These are phyloP conservation scores for Wilcoxina mikolae DNA, from an alignment of 495 filamentous ascomycete species.

Conservation along the genomic window DNA sequence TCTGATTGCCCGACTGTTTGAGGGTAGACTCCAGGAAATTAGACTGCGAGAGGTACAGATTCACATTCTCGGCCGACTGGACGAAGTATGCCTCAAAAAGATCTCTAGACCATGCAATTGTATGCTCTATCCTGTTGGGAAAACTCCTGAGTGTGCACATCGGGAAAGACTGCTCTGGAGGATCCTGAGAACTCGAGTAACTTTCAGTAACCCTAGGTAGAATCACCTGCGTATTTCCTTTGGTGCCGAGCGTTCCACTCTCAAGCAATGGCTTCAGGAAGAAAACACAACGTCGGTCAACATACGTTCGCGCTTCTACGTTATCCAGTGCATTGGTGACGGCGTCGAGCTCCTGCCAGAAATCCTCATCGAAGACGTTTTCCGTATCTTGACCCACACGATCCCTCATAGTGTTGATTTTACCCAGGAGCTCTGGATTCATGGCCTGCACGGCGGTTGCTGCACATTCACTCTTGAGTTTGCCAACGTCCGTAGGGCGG, in stretches of 20 bases:
- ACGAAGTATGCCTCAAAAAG: slow-evolving; percentile 89
- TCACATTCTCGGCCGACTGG: slow-evolving; percentile 84
- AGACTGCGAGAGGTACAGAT: slow-evolving; percentile 80
- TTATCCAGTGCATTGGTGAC: slow-evolving; percentile 98
- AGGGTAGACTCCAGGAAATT: slow-evolving; percentile 81
- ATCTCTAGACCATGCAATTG: slow-evolving; percentile 94
- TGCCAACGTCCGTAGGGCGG: slow-evolving; percentile 82
- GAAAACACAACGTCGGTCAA: slow-evolving; percentile 94
- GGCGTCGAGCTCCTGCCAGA: slow-evolving; percentile 81
- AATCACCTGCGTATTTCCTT: slow-evolving; percentile 95
- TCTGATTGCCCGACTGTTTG: slow-evolving; percentile 92
- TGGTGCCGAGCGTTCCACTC: slow-evolving; percentile 92
- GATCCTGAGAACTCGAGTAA: slow-evolving; percentile 96
- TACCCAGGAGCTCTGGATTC: slow-evolving; percentile 81
- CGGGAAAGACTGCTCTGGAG: slow-evolving; percentile 95
- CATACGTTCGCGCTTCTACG: slow-evolving; percentile 91
- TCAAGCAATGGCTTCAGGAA: slow-evolving; percentile 95
- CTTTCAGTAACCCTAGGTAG: slow-evolving; percentile 85
- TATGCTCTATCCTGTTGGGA: slow-evolving; percentile 97
- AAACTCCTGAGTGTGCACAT: slow-evolving; percentile 98
- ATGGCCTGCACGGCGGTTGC: slow-evolving; percentile 75
- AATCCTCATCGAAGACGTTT: slow-evolving; percentile 84
- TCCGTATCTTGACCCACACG: slow-evolving; percentile 88
- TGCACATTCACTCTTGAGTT: slow-evolving; percentile 93
- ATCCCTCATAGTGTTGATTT: slow-evolving; percentile 73